Base-by-base conservation (phyloP, 768 basidiomycete species). In the Suillus tomentosus region DNA sequence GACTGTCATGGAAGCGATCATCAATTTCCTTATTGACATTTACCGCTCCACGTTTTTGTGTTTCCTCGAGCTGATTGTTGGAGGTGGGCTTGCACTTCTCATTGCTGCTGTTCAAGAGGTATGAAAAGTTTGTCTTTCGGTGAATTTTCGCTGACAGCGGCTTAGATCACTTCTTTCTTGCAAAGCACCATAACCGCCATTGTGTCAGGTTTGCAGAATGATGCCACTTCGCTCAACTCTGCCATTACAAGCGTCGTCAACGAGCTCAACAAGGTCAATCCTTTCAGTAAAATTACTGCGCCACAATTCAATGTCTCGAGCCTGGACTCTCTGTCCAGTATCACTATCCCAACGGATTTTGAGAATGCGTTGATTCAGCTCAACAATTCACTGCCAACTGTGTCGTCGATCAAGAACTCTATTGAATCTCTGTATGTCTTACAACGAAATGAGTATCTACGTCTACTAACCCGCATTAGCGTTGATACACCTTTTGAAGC, bases 11-110 rank as follows among this genome's bases (percentile, higher is more conserved):
- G 94, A 97, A 73, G 87, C 82, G 1, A 84, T 96, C 70, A 89
- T 95, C 77, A 94, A 92, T 70, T 98, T 99, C 76, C 85, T 97
- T 67, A 85, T 99, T 67, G 91, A 94, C 77, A 86, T 90, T 54
- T 99, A 97, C 73, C 90, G 95, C 47, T 96, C 95, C 3, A 92
- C 96, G 3, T 89, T 96, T 71, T 83, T 99, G 60, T 99, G 96
- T 75, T 95, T 97, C 69, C 79, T 97, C 67, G 95, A 99, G 76
- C 83, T 99, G 51, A 87, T 92, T 27, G 87, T 99, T 11, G 83
- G 88, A 36, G 95, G 95, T 19, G 89, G 85, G 7, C 80, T 99
- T 60, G 83, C 86, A 31, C 78, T 98, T 62, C 79, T 97, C 54
- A 93, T 97, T 58, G 82, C 80, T 56, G 94, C 94, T 7, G 92